These are phyloP conservation scores for Cerrena zonata DNA, from an alignment of 1,284 basidiomycete species.

Conservation along the genomic window DNA sequence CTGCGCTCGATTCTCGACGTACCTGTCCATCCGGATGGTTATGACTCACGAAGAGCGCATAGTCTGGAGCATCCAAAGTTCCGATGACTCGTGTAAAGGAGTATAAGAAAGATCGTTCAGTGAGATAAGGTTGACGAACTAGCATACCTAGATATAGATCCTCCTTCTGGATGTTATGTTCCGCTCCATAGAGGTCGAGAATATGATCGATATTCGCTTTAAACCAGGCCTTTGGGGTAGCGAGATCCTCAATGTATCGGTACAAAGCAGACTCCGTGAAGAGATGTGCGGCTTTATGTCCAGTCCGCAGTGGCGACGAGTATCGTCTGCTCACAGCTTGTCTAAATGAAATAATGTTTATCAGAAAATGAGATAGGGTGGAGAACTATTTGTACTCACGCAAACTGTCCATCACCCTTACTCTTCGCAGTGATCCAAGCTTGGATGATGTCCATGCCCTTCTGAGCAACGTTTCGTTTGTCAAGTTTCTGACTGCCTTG, in stretches of 20 bases:
- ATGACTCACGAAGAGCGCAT: conserved; percentile 66
- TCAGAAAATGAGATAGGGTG: conserved; percentile 10
- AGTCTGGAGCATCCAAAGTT: conserved; percentile 59
- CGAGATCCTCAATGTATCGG: conserved; percentile 55
- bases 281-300: conserved; percentile 61
- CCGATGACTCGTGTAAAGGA: conserved; percentile 66
- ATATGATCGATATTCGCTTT: conserved; percentile 62
- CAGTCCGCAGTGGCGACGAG: conserved; percentile 52
- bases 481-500: conserved; percentile 43
- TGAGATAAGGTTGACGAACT: neutral
- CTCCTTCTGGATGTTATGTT: conserved; percentile 58
- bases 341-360: conserved; percentile 24
- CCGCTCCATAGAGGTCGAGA: conserved; percentile 46
- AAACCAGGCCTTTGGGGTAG: conserved; percentile 67
- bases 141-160: conserved; percentile 66
- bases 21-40: conserved; percentile 60
- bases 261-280: conserved; percentile 66
- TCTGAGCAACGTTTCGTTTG: conserved; percentile 48
- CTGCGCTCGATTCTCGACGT: conserved; percentile 11
- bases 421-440: conserved; percentile 41
- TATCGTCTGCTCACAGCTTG: conserved; percentile 48
- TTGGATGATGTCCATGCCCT: conserved; percentile 51
- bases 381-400: conserved; percentile 25
- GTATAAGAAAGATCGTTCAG: neutral
- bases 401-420: conserved; percentile 25